Evolutionary conservation across 2,329 filamentous ascomycete genomes (phyloP).

Genomic region (Colletotrichum sp.): DNA sequence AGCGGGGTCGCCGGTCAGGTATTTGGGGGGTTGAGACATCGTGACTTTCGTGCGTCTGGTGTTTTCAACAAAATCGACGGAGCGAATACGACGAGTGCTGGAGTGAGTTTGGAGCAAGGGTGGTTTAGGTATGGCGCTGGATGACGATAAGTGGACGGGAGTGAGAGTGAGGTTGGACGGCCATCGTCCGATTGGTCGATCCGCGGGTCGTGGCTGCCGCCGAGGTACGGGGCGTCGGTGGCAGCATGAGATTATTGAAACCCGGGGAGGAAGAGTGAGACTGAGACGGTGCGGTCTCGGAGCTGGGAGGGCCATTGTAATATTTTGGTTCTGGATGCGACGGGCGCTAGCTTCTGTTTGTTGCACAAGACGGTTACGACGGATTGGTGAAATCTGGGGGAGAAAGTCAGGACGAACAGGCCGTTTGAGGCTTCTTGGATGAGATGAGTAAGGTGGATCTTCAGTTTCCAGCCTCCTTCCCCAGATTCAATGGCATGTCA

Average conservation of each 20-base stretch:
- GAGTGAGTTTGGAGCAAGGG: not conserved
- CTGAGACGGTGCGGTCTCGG: constrained; percentile 7
- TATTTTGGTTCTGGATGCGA: not conserved
- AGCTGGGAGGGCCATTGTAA: not conserved
- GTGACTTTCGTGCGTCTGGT: not conserved
- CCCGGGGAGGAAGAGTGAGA: not conserved
- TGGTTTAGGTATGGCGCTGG: not conserved
- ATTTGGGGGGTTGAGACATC: constrained; percentile 51
- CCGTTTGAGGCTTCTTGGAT: not conserved
- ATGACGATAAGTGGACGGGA: constrained; percentile 1
- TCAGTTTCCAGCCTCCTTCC: not conserved
- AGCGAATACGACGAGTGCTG: not conserved
- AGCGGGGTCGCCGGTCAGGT: constrained; percentile 80
- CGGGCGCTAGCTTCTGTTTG: not conserved
- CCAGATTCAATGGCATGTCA: constrained; percentile 1
- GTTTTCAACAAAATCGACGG: not conserved
- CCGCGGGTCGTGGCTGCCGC: not conserved
- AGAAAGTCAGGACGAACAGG: not conserved
- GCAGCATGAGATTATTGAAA: constrained; percentile 1
- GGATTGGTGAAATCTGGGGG: not conserved
- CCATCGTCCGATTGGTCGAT: constrained; percentile 18
- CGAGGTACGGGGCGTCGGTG: not conserved
- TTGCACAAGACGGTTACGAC: not conserved
- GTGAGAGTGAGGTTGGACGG: constrained; percentile 12
- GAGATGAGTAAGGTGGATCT: not conserved